A percentile compares a stretch with the other conserved stretches of the same genome.
Evolutionary conservation across 371 early-diverging fungal genomes (phyloP).

Genomic region (Mortierella sp.): DNA sequence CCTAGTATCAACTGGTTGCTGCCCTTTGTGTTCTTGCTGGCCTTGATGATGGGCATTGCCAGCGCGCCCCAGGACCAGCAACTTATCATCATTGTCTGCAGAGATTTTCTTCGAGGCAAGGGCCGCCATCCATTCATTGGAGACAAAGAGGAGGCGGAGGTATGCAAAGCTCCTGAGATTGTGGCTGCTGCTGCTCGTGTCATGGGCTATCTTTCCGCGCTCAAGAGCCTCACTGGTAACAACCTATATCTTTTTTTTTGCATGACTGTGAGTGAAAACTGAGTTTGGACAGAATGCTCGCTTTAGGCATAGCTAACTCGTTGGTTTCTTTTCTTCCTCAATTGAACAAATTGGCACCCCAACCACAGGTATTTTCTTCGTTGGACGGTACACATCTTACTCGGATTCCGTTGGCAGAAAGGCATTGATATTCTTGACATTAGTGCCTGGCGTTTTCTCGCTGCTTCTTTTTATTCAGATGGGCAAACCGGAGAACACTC

Average conservation of each 20-base stretch:
- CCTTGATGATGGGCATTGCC: conserved; percentile 14
- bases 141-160: neutral
- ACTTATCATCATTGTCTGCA: conserved; percentile 27
- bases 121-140: neutral
- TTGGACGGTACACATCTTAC: conserved; percentile 24
- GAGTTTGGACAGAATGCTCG: neutral
- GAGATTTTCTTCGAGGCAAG: conserved; percentile 8
- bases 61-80: conserved; percentile 18
- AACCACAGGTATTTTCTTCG: conserved; percentile 20
- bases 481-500: conserved; percentile 1
- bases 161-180: conserved; percentile 14
- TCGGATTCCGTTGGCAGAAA: conserved; percentile 35
- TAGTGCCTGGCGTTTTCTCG: conserved; percentile 19
- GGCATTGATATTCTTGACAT: conserved; percentile 20
- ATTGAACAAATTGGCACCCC: neutral
- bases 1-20: conserved; percentile 28
- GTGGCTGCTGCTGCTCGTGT: conserved; percentile 30
- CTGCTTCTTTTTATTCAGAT: conserved; percentile 21
- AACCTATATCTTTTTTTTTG: neutral
- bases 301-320: neutral
- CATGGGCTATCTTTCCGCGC: conserved; percentile 15
- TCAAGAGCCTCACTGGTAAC: conserved; percentile 21
- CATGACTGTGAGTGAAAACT: neutral
- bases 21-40: conserved; percentile 10
- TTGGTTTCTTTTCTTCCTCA: neutral